Conservation (phyloP, 768 basidiomycete species). For the Porphyrellus cyaneotinctus region DNA sequence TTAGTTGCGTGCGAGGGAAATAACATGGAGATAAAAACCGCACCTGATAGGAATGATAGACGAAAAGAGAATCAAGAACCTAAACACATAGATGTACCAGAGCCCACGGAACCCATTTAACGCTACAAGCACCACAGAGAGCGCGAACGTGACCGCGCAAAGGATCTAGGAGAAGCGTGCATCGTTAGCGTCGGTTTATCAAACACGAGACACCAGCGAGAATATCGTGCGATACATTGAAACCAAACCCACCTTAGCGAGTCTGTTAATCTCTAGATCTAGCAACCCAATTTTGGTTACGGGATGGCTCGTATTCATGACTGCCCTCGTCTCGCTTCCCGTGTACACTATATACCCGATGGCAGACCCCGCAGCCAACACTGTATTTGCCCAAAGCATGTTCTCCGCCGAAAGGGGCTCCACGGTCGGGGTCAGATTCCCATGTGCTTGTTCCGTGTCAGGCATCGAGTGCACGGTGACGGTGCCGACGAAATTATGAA, state of each 20-base stretch:
- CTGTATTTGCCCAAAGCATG: constrained; percentile 95
- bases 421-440: constrained; percentile 41
- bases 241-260: constrained; percentile 72
- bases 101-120: constrained; percentile 92
- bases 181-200: not conserved
- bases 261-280: constrained; percentile 90
- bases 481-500: constrained; percentile 92
- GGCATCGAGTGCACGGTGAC: constrained; percentile 62
- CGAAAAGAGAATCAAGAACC: constrained; percentile 96
- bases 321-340: constrained; percentile 90
- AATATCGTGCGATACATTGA: not conserved
- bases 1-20: not conserved
- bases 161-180: constrained; percentile 58
- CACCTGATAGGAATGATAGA: constrained; percentile 99
- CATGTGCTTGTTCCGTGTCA: constrained; percentile 33
- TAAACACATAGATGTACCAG: constrained; percentile 95
- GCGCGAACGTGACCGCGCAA: constrained; percentile 87
- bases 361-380: constrained; percentile 90
- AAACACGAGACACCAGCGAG: not conserved
- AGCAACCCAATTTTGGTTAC: constrained; percentile 90
- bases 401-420: constrained; percentile 94
- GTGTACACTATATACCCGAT: constrained; percentile 94
- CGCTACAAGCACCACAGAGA: constrained; percentile 90
- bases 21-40: constrained; percentile 22
- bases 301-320: constrained; percentile 98